A percentile compares a stretch with the other conserved stretches of the same genome.
Conservation (phyloP, 345 rosid genomes). For the Boechera divaricarpa region DNA sequence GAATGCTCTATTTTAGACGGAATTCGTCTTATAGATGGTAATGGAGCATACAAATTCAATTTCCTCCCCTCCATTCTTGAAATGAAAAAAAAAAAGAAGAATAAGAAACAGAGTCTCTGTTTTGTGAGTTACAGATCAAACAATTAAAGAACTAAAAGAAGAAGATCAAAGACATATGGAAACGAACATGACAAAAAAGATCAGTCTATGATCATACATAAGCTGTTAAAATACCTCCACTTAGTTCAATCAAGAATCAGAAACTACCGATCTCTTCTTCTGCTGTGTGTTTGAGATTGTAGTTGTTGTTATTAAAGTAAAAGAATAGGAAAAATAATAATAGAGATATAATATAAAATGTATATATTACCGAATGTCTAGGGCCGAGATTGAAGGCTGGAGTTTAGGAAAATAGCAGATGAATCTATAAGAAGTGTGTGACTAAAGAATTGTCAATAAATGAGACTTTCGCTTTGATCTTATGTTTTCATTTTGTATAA, state of each 20-base stretch:
- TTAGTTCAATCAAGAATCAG: slow-evolving; percentile 16
- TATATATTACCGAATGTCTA: slow-evolving; percentile 34
- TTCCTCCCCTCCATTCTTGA: slow-evolving; percentile 69
- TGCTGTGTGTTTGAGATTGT: background rate
- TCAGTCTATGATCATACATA: slow-evolving; percentile 1
- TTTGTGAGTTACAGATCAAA: background rate
- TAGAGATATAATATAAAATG: background rate
- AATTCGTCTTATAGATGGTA: slow-evolving; percentile 76
- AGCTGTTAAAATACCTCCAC: background rate
- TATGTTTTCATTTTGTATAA: slow-evolving; percentile 29
- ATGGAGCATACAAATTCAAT: slow-evolving; percentile 79
- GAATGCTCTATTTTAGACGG: background rate
- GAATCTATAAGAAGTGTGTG: slow-evolving; percentile 31
- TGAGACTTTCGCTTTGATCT: slow-evolving; percentile 5
- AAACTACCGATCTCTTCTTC: slow-evolving; percentile 18
- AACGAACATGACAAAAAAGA: slow-evolving; percentile 1
- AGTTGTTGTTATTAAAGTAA: slow-evolving; percentile 19
- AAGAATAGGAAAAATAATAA: background rate
- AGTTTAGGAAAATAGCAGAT: slow-evolving; percentile 42
- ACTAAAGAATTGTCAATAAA: slow-evolving; percentile 42
- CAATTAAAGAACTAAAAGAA: background rate
- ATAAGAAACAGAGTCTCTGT: background rate
- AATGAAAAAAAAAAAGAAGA: background rate
- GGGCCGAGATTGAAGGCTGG: slow-evolving; percentile 47
- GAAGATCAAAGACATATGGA: slow-evolving; percentile 8